Percentiles rank a stretch among this genome's conserved stretches.
These are phyloP conservation scores for Mycena chlorophos DNA, from an alignment of 768 basidiomycete species.

Conservation along the genomic window DNA sequence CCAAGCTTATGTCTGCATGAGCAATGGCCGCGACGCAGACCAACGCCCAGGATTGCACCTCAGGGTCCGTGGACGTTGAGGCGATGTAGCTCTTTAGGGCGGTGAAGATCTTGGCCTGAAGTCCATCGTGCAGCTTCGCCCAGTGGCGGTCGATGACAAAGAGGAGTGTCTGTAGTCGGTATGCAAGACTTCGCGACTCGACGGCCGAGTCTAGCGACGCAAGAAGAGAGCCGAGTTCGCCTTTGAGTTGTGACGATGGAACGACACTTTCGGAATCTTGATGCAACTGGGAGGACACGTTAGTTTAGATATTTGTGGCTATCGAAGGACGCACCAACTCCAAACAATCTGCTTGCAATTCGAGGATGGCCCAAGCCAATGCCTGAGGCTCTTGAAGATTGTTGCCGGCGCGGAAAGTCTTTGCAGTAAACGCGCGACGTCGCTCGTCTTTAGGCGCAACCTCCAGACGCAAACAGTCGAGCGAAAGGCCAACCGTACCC, in stretches of 20 bases:
- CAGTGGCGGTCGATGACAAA: constrained; percentile 86
- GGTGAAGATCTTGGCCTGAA: constrained; percentile 57
- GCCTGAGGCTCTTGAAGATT: constrained; percentile 72
- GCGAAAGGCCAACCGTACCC: constrained; percentile 63
- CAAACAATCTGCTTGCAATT: constrained; percentile 79
- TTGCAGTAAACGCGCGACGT: constrained; percentile 52
- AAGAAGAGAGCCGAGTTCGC: constrained; percentile 60
- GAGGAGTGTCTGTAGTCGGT: constrained; percentile 73
- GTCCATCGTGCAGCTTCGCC: constrained; percentile 54
- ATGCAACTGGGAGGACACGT: constrained; percentile 50
- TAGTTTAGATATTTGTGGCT: not conserved
- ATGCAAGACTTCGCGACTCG: constrained; percentile 37
- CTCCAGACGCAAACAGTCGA: constrained; percentile 67
- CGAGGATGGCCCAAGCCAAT: constrained; percentile 74
- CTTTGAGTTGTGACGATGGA: constrained; percentile 38
- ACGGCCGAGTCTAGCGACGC: constrained; percentile 42
- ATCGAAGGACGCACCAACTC: constrained; percentile 28
- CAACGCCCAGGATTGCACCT: constrained; percentile 83
- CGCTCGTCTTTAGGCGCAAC: constrained; percentile 28
- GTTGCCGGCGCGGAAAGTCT: constrained; percentile 72
- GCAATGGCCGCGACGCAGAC: constrained; percentile 77
- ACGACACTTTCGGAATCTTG: constrained; percentile 57
- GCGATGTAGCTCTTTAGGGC: constrained; percentile 61
- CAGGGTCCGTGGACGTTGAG: constrained; percentile 61
- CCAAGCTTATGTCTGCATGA: constrained; percentile 39